Base-by-base conservation (phyloP, 306 rosid species). In the Comarum palustre region DNA sequence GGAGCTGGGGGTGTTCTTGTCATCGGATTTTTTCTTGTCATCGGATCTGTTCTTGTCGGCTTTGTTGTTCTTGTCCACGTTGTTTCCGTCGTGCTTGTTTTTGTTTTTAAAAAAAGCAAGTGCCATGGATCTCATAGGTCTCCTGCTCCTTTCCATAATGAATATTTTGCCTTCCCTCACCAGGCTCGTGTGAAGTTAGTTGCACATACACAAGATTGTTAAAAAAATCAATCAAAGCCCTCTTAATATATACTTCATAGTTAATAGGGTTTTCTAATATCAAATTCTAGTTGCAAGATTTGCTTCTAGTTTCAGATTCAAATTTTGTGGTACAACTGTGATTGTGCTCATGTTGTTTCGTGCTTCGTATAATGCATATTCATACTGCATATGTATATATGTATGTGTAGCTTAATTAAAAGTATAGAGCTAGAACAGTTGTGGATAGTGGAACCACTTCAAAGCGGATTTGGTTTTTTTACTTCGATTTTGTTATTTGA, bases 11-110 rank as follows among this genome's bases (percentile, higher is more conserved):
- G 36, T 77, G 73, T 42, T 69, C 74, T 59, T 84, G 80, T 25
- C 29, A 67, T 63, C 81, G 80, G 20, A 15, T 48, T 48, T 46
- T 16, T 41, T 69, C 73, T 59, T 84, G 79, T 19, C 41, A 72
- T 63, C 82, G 80, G 14, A 17, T 50, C 16, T 11, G 76, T 36
- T 69, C 74, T 67, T 84, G 80, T 38, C 41, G 61, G 51, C 42
- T 74, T 50, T 75, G 76, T 39, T 39, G 43, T 36, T 69, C 74
- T 64, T 84, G 82, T 38, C 29, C 75, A 58, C 80, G 81, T 39
- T 24, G 42, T 24, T 65, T 32, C 25, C 68, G 54, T 55, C 45
- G 9, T 29, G 2, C 17, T 59, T 52, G 73, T 31, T 45, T 70
- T 48, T 36, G 39, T 27, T 63, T 62, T 19, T 54, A 71, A 70